phyloP scores from a whole-genome alignment of 257 asterid genomes.

The Gardenia jasminoides region DNA sequence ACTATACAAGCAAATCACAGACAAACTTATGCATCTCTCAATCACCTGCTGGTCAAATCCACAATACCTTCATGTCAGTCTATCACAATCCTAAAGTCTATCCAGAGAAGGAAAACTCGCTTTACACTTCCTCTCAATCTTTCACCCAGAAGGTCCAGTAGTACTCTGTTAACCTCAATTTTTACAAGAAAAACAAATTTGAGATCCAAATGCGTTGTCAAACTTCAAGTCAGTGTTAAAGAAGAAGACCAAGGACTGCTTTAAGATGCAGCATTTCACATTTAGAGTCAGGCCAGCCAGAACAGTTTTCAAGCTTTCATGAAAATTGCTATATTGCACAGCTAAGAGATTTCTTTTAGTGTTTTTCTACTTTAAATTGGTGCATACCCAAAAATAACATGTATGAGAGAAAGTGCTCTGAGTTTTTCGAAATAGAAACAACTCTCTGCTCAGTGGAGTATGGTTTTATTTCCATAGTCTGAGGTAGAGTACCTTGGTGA shows the following conservation, averaged over 20 bases:
- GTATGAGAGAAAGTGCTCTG: neutral
- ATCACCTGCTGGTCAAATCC: neutral
- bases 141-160: neutral
- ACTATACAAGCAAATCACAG: neutral
- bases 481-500: neutral
- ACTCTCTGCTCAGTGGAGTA: neutral
- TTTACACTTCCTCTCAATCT: neutral
- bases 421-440: neutral
- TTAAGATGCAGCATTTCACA: neutral
- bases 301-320: no score
- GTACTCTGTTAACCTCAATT: neutral
- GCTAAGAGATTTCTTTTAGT: neutral
- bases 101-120: neutral
- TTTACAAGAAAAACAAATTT: no score
- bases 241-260: neutral
- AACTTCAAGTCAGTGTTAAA: neutral
- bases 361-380: neutral
- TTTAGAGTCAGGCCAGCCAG: neutral
- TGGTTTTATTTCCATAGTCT: neutral
- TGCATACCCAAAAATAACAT: neutral
- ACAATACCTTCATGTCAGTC: neutral
- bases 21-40: no score
- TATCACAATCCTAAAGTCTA: neutral
- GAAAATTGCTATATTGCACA: neutral
- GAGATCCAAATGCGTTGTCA: neutral